Base-by-base conservation (phyloP, 1,139 yeast genomes). In the Protomyces gravidus region DNA sequence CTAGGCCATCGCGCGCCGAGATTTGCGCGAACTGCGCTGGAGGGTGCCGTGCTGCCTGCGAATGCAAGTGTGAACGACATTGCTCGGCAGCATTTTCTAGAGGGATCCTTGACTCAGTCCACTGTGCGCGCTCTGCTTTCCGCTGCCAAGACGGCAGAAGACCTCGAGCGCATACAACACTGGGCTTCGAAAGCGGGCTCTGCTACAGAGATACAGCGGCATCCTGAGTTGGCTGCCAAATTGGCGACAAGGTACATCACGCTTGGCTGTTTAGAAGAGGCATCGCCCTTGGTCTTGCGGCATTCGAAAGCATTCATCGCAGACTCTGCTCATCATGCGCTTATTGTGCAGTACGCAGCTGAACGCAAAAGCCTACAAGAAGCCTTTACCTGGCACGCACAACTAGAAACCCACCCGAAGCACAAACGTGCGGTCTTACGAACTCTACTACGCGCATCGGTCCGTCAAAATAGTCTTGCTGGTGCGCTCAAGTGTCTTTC, bases 401-500 rank as follows among this genome's bases (percentile, higher is more conserved):
- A 36, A 23, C 42, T 36, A n/a, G 42, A 36, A 9, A 36, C 42
- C 7, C 21, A 36, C 3, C 42, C 42, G 19, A n/a, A 11, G 21
- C 11, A 36, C 9, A 19, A 23, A 36, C 42, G 42, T 17, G 42
- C 21, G 15, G 23, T 36, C 25, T 17, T 45, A 17, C 51, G 58
- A 11, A 53, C 58, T 15, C 23, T 53, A 36, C 51, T 53, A 6
- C 46, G 58, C 15, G 58, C 47, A 2, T 45, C 58, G 13, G 40
- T 46, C 27, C 32, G 51, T 17, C 39, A 46, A 21, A 11, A 26
- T n/a, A 21, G 21, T 15, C 27, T 53, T 13, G 26, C 25, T 4
- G 9, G 13, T 3, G 58, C 40, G 25, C 36, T 23, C 19, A 19
- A 33, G 39, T 53, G 58, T 33, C 46, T 53, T 6, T 23, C 15